Percentiles rank a stretch among this genome's conserved stretches.
These are phyloP conservation scores for Coniella vitis DNA, from an alignment of 2,329 filamentous ascomycete species.

Conservation along the genomic window DNA sequence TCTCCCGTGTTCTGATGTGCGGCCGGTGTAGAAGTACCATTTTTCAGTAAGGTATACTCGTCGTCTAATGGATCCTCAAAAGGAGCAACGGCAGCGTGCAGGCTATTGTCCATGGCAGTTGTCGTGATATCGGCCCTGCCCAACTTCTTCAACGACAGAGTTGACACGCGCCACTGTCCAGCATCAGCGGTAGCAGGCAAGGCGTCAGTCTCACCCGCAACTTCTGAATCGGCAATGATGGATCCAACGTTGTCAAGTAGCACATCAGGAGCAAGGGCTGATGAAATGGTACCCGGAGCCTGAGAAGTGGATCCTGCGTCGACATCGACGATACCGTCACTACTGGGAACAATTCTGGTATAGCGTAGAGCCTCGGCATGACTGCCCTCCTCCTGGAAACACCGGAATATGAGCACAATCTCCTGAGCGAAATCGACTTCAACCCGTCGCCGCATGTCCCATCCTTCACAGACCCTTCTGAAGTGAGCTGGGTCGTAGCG, in stretches of 20 bases:
- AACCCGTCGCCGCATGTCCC: slow-evolving; percentile 84
- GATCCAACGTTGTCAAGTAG: too few species aligned
- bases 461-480: slow-evolving; percentile 68
- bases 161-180: slow-evolving; percentile 62
- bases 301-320: background rate
- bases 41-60: slow-evolving; percentile 26
- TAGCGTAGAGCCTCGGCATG: slow-evolving; percentile 38
- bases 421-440: slow-evolving; percentile 88
- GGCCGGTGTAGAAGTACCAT: slow-evolving; percentile 35
- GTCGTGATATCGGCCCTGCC: slow-evolving; percentile 59
- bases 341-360: slow-evolving; percentile 27
- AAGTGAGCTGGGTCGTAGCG: slow-evolving; percentile 70
- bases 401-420: slow-evolving; percentile 64
- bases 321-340: background rate
- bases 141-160: slow-evolving; percentile 54
- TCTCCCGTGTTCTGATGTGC: slow-evolving; percentile 40
- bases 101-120: slow-evolving; percentile 67
- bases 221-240: background rate
- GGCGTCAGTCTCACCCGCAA: too few species aligned
- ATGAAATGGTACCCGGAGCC: slow-evolving; percentile 1
- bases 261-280: slow-evolving; percentile 9
- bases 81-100: slow-evolving; percentile 60
- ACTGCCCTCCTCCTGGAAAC: slow-evolving; percentile 57
- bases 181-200: background rate
- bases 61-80: slow-evolving; percentile 72